Evolutionary conservation across 768 basidiomycete genomes (phyloP), one percentile per base, ranked within the genome.

Genomic region (Pulveroboletus frians): DNA sequence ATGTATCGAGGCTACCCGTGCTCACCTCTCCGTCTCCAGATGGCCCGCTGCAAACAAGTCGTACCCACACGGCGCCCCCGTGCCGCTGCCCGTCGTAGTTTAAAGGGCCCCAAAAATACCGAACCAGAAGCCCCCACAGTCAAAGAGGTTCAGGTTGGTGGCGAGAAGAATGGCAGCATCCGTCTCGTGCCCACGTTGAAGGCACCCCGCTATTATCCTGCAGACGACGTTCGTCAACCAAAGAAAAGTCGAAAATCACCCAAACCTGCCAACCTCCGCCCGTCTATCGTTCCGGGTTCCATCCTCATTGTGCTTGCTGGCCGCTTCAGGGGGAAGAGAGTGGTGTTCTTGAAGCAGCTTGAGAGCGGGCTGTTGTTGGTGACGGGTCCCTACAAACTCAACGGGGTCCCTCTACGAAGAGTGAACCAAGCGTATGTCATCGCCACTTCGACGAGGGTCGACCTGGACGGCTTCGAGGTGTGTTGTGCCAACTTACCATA

Each of bases 401-500:
- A 99, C 73, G 96, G 96, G 69, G 95, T 99, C 39, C 96, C 96
- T 60, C 80, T 99, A 69, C 82, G 94, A 70, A 84, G 96, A 70
- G 93, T 99, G 52, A 95, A 93, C 78, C 95, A 97, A 77, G 92
- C 96, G 47, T 99, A 99, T 69, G 92, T 94, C 54, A 98, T 99
- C 65, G 92, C 95, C 50, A 99, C 96, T 51, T 93, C 93, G 49
- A 97, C 96, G 60, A 92, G 85, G 74, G 72, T 98, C 59, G 88
- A 95, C 57, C 70, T 97, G 50, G 78, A 74, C 23, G 78, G 74
- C 50, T 74, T 89, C 69, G 80, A 80, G 76, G 92, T 92, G 80
- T 75, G 42, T 21, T 31, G 49, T 37, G 2, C n/a, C 17, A 2
- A 23, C 21, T n/a, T 18, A 3, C n/a, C 26, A 6, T 21, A 41